phyloP scores from a whole-genome alignment of 1,139 yeast genomes.

The Williopsis jadinii region DNA sequence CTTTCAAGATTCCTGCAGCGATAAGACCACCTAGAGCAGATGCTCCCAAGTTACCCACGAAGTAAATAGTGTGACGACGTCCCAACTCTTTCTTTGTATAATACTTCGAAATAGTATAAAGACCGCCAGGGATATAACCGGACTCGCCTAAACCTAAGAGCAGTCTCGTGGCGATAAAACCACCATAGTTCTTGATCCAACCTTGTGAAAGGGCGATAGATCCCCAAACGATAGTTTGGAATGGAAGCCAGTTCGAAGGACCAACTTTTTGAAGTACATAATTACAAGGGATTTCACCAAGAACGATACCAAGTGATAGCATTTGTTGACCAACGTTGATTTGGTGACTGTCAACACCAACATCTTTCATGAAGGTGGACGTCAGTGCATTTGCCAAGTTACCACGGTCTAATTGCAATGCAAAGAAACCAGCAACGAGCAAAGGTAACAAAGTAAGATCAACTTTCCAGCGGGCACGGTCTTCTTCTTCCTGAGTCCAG shows the following conservation, averaged over 20 bases:
- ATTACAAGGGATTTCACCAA: slow-evolving; percentile 44
- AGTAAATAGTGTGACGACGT: slow-evolving; percentile 4
- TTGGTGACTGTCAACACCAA: slow-evolving; percentile 10
- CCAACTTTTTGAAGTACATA: slow-evolving; percentile 28
- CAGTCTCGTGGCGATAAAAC: slow-evolving; percentile 31
- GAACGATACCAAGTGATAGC: slow-evolving; percentile 35
- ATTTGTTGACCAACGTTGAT: slow-evolving; percentile 14
- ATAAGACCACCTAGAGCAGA: slow-evolving; percentile 2
- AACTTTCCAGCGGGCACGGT: neutral
- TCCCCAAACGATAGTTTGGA: slow-evolving; percentile 32
- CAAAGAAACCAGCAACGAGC: slow-evolving; percentile 3
- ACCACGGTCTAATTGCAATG: slow-evolving; percentile 5
- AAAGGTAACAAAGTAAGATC: slow-evolving; percentile 3
- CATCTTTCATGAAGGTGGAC: slow-evolving; percentile 17
- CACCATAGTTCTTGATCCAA: slow-evolving; percentile 28
- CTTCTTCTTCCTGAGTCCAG: slow-evolving; percentile 37
- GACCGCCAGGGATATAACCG: slow-evolving; percentile 38
- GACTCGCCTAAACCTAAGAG: slow-evolving; percentile 39
- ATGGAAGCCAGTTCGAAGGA: slow-evolving; percentile 33
- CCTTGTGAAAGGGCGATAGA: slow-evolving; percentile 33
- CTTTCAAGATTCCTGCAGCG: slow-evolving; percentile 2
- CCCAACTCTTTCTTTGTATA: slow-evolving; percentile 3
- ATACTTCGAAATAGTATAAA: slow-evolving; percentile 3
- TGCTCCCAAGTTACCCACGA: slow-evolving; percentile 6
- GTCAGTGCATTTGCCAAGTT: slow-evolving; percentile 15